Evolutionary conservation across 225 moss, liverwort and hornwort genomes (phyloP).

Genomic region (Polytrichum commune): DNA sequence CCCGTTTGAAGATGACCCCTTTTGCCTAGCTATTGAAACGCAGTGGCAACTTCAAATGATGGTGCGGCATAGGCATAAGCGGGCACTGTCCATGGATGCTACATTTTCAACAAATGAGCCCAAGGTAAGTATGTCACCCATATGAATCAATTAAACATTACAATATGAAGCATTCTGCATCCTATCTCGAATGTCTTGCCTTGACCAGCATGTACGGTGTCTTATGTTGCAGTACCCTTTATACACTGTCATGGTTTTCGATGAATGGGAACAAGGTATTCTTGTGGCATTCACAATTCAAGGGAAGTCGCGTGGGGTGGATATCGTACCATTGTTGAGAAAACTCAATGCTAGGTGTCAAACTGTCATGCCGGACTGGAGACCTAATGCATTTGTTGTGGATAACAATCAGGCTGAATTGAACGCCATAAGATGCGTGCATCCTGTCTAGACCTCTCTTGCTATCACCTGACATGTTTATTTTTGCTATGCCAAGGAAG

Average conservation of each 20-base stretch:
- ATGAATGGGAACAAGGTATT: not conserved
- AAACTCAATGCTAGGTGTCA: not conserved
- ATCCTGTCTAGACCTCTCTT: not conserved
- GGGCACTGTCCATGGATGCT: not conserved
- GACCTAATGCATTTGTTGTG: not conserved
- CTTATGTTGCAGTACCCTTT: too few relatives aligned
- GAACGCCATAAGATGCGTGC: not conserved
- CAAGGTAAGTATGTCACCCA: not conserved
- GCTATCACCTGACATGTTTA: not conserved
- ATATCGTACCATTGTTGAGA: not conserved
- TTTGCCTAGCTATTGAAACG: not conserved
- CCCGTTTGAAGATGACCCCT: not conserved
- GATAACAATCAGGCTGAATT: not conserved
- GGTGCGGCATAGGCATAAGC: not conserved
- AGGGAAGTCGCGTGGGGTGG: not conserved
- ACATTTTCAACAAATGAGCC: not conserved
- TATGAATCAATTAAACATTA: not conserved
- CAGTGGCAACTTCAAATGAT: not conserved
- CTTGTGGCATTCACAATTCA: not conserved
- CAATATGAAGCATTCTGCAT: too few relatives aligned
- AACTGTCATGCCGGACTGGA: not conserved
- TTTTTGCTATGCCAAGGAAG: not conserved
- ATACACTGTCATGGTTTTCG: conserved; percentile 1
- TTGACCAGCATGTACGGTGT: too few relatives aligned
- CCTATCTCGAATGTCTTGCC: too few relatives aligned